These are phyloP conservation scores for Amaranthus cruentus DNA, from an alignment of 148 eudicot species.

Conservation along the genomic window DNA sequence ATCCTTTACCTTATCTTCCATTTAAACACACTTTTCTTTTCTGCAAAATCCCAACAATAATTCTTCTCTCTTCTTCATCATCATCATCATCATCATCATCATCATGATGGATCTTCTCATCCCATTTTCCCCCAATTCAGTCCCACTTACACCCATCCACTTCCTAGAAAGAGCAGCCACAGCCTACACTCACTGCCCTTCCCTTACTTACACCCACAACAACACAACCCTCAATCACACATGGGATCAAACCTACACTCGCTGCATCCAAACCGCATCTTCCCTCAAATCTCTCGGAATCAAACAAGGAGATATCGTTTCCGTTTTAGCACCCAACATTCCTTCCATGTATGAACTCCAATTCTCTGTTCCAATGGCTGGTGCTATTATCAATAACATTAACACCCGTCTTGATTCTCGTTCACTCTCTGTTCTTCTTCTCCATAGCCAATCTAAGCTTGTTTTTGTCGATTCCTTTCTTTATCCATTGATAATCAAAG, in stretches of 20 bases:
- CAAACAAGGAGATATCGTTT: conserved; percentile 43
- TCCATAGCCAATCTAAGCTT: conserved; percentile 32
- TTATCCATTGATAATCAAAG: conserved; percentile 23
- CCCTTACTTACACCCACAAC: conserved; percentile 39
- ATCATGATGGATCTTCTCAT: conserved; percentile 18
- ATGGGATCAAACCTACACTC: conserved; percentile 54
- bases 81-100: background rate
- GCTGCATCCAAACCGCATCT: conserved; percentile 57
- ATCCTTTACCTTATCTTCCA: no score
- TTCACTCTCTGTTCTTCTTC: conserved; percentile 38
- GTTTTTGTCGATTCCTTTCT: conserved; percentile 33
- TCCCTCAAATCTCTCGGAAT: conserved; percentile 46
- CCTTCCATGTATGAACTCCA: conserved; percentile 83
- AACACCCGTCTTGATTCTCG: conserved; percentile 49
- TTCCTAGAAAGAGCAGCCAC: conserved; percentile 63
- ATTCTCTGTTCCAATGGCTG: conserved; percentile 74
- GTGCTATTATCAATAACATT: conserved; percentile 43
- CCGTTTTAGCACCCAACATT: conserved; percentile 61
- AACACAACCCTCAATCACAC: conserved; percentile 31
- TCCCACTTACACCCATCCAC: conserved; percentile 51
- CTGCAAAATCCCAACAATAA: no score
- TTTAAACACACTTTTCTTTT: no score
- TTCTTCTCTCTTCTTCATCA: background rate
- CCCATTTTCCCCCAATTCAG: conserved; percentile 39
- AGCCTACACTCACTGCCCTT: conserved; percentile 48